These are phyloP conservation scores for Fusarium begoniae DNA, from an alignment of 2,329 filamentous ascomycete species.

Conservation along the genomic window DNA sequence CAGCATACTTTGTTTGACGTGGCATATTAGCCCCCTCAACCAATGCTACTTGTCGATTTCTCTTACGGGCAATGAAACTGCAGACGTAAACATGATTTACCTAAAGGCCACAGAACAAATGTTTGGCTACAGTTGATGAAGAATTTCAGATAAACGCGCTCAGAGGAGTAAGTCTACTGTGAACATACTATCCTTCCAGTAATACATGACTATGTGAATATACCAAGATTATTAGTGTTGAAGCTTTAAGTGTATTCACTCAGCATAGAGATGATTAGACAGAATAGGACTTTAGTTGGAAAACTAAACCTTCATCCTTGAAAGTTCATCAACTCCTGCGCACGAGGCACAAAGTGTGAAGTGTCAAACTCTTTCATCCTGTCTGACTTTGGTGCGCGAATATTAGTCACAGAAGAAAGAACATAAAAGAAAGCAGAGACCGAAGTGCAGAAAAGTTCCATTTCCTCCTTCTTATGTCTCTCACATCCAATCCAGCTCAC, in stretches of 20 bases:
- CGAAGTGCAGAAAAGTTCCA: fast-evolving
- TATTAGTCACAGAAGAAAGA: fast-evolving
- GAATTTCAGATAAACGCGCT: neutral
- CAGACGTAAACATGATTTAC: fast-evolving
- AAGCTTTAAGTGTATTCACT: fast-evolving
- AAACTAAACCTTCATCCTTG: fast-evolving
- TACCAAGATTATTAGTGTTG: fast-evolving
- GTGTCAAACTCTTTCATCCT: fast-evolving
- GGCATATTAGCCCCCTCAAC: fast-evolving
- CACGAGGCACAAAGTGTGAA: fast-evolving
- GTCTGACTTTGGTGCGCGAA: neutral
- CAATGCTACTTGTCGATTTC: neutral
- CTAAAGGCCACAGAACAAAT: fast-evolving
- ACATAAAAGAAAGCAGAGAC: neutral
- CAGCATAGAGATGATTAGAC: fast-evolving
- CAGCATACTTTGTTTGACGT: neutral
- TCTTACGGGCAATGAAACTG: too few relatives aligned
- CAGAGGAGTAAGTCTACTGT: fast-evolving
- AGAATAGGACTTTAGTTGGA: neutral
- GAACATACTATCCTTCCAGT: too few relatives aligned
- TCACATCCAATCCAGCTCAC: too few relatives aligned
- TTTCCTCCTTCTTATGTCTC: neutral
- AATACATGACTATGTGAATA: too few relatives aligned
- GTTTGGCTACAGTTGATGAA: neutral
- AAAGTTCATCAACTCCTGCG: fast-evolving